phyloP scores from a whole-genome alignment of 228 moss, liverwort and hornwort species.

The Sphagnum fallax region DNA sequence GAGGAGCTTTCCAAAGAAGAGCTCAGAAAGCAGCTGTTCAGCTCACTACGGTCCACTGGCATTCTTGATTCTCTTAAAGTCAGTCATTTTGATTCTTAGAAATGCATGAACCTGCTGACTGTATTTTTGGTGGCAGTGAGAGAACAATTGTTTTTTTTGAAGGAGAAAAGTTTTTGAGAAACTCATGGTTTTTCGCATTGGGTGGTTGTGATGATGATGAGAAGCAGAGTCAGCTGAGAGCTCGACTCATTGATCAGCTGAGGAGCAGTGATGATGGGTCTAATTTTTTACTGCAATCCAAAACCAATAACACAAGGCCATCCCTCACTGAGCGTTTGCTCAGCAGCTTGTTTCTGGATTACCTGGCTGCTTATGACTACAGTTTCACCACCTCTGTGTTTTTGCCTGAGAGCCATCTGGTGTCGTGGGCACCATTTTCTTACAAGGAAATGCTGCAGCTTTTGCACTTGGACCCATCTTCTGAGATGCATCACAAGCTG shows the following conservation, averaged over 20 bases:
- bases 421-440: slow-evolving; percentile 58
- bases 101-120: background rate
- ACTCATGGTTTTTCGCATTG: background rate
- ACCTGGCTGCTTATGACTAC: slow-evolving; percentile 59
- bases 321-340: slow-evolving; percentile 62
- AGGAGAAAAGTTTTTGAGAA: background rate
- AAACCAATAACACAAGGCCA: slow-evolving; percentile 34
- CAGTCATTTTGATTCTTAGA: background rate
- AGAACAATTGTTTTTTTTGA: background rate
- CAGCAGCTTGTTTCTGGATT: slow-evolving; percentile 83
- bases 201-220: background rate
- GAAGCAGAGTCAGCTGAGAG: slow-evolving; percentile 75
- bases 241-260: slow-evolving; percentile 68
- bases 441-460: slow-evolving; percentile 78
- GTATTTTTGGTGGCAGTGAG: background rate
- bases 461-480: slow-evolving; percentile 57
- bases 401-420: slow-evolving; percentile 76
- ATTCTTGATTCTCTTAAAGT: slow-evolving; percentile 77
- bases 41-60: slow-evolving; percentile 58
- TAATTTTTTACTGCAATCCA: slow-evolving; percentile 19
- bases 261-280: slow-evolving; percentile 38
- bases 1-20: slow-evolving; percentile 53
- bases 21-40: slow-evolving; percentile 62
- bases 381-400: slow-evolving; percentile 85
- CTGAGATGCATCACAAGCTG: slow-evolving; percentile 29